These are phyloP conservation scores for Fusarium chlamydosporum DNA, from an alignment of 2,329 filamentous ascomycete species.

Conservation along the genomic window DNA sequence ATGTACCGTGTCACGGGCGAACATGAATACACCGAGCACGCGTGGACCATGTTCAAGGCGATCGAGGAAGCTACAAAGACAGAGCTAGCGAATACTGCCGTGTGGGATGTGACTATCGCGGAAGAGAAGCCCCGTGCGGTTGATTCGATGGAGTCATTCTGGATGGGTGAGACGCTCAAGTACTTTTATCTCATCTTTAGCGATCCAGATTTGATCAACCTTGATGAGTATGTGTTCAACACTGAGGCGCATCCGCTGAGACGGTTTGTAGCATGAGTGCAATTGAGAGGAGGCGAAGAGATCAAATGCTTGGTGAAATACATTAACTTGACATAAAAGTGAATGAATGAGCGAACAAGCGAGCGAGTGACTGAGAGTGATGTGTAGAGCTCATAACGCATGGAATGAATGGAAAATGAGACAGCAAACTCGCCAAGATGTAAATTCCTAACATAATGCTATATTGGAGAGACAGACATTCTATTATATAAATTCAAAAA, in stretches of 20 bases:
- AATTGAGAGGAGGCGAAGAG: background rate
- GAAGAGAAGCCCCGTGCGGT: slow-evolving; percentile 55
- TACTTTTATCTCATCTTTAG: slow-evolving; percentile 51
- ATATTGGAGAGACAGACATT: no score
- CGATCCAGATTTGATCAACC: slow-evolving; percentile 61
- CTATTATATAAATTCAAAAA: background rate
- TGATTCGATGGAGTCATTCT: slow-evolving; percentile 72
- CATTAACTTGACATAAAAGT: background rate
- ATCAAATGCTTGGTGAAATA: background rate
- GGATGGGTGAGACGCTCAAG: slow-evolving; percentile 53
- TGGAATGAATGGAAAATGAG: background rate
- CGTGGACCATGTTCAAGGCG: slow-evolving; percentile 68
- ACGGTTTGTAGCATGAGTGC: slow-evolving; percentile 27
- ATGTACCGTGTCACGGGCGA: slow-evolving; percentile 67
- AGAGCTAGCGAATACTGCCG: slow-evolving; percentile 64
- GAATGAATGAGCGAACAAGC: background rate
- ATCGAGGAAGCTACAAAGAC: slow-evolving; percentile 64
- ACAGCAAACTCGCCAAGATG: background rate
- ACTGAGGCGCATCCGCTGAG: slow-evolving; percentile 48
- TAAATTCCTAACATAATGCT: background rate
- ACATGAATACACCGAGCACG: slow-evolving; percentile 61
- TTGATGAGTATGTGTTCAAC: slow-evolving; percentile 50
- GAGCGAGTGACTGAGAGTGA: background rate
- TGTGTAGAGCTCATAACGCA: background rate
- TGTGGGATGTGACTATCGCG: slow-evolving; percentile 57